Evolutionary conservation across 495 filamentous ascomycete species (phyloP).

Genomic region (Penicillium robsamsonii): DNA sequence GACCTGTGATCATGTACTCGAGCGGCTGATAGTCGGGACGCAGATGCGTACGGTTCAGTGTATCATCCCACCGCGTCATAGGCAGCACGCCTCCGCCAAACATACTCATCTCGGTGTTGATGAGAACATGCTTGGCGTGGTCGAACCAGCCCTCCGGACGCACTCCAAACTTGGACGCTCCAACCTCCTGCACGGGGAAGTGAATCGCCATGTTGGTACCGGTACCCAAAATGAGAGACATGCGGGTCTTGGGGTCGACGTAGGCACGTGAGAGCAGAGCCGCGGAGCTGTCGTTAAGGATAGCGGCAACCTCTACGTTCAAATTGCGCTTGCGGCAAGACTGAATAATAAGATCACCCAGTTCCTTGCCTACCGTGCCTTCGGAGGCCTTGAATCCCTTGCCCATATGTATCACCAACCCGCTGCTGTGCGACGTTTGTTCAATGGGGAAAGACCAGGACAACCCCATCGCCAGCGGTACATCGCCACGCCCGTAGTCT

Average conservation of each 20-base stretch:
- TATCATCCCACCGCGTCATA: constrained; percentile 72
- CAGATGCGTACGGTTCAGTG: constrained; percentile 66
- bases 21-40: constrained; percentile 83
- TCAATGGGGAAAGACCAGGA: constrained; percentile 71
- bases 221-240: constrained; percentile 82
- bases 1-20: constrained; percentile 85
- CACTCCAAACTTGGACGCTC: constrained; percentile 56
- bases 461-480: constrained; percentile 55
- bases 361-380: constrained; percentile 55
- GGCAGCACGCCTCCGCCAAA: constrained; percentile 66
- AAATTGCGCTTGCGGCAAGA: constrained; percentile 53
- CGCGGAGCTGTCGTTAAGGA: constrained; percentile 82
- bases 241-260: constrained; percentile 56
- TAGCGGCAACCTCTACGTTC: constrained; percentile 61
- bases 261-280: constrained; percentile 79
- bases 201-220: constrained; percentile 81
- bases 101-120: constrained; percentile 91
- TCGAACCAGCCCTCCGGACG: constrained; percentile 45
- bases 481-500: constrained; percentile 36
- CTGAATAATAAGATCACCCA: constrained; percentile 56
- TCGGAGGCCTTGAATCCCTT: constrained; percentile 64
- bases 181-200: constrained; percentile 63
- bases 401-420: constrained; percentile 61
- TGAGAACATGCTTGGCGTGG: constrained; percentile 60
- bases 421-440: constrained; percentile 58